phyloP scores from a whole-genome alignment of 2,329 filamentous ascomycete species.

The Botrytis paeoniae region DNA sequence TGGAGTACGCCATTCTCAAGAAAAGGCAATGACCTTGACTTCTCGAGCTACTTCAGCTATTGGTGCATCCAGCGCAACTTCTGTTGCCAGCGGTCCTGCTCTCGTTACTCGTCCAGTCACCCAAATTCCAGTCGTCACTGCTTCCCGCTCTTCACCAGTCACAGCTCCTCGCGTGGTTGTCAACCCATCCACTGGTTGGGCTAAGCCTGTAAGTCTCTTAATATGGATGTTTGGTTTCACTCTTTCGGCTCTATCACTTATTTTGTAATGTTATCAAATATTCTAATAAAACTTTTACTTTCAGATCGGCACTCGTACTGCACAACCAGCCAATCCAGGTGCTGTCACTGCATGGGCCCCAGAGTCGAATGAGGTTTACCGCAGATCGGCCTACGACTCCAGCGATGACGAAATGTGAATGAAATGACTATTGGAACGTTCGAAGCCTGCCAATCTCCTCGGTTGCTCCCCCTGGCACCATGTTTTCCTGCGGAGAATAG shows the following conservation, averaged over 20 bases:
- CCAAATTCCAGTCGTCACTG: neutral
- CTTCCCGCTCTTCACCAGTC: neutral
- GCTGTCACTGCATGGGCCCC: slow-evolving; percentile 2
- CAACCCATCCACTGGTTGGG: slow-evolving; percentile 10
- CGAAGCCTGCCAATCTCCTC: neutral
- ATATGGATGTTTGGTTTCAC: too few relatives aligned
- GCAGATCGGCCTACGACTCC: slow-evolving; percentile 7
- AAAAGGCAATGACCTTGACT: neutral
- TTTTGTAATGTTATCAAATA: neutral
- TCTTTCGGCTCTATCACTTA: neutral
- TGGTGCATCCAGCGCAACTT: neutral
- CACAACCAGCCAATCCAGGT: neutral
- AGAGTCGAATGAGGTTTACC: neutral
- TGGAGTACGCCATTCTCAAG: slow-evolving; percentile 19
- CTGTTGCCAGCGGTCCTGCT: neutral
- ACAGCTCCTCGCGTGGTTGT: neutral
- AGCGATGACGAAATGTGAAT: slow-evolving; percentile 16
- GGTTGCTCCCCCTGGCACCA: neutral
- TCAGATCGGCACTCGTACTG: neutral
- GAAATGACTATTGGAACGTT: neutral
- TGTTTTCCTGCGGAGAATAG: too few relatives aligned
- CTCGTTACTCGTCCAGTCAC: neutral
- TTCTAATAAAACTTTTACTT: neutral
- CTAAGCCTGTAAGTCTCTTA: slow-evolving; percentile 14
- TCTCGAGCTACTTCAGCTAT: neutral